phyloP scores from a whole-genome alignment of 345 rosid species.

The Hypericum androsaemum region DNA sequence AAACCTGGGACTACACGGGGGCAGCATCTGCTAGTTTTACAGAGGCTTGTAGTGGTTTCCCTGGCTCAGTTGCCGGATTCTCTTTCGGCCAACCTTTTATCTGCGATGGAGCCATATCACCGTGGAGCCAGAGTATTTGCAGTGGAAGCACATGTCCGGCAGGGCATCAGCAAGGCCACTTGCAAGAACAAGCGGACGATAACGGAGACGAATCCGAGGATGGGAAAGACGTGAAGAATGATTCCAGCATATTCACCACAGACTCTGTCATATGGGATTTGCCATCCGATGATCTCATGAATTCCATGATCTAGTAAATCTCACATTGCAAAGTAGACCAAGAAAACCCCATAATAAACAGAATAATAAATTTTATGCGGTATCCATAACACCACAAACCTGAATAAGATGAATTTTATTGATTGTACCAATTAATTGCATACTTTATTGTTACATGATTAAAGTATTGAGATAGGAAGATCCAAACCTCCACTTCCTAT shows the following conservation, averaged over 20 bases:
- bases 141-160: constrained; percentile 45
- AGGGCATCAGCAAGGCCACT: constrained; percentile 29
- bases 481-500: neutral
- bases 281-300: constrained; percentile 60
- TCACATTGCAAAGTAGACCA: neutral
- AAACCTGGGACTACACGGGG: constrained; percentile 32
- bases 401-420: too few species aligned
- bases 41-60: constrained; percentile 28
- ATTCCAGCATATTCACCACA: constrained; percentile 44
- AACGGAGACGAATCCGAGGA: constrained; percentile 39
- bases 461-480: neutral
- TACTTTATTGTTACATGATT: too few species aligned
- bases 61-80: constrained; percentile 17
- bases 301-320: constrained; percentile 38
- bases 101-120: constrained; percentile 27
- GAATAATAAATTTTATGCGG: neutral
- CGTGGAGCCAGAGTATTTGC: constrained; percentile 45
- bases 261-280: constrained; percentile 83
- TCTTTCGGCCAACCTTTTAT: constrained; percentile 39
- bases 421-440: too few species aligned
- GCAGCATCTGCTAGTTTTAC: constrained; percentile 23
- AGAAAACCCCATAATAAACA: neutral
- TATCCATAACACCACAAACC: too few species aligned
- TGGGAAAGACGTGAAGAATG: constrained; percentile 39
- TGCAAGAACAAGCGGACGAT: constrained; percentile 35